Evolutionary conservation across 176 grass and related monocot species (phyloP), one percentile per base, ranked within the genome.

Genomic region (Melocanna baccifera): DNA sequence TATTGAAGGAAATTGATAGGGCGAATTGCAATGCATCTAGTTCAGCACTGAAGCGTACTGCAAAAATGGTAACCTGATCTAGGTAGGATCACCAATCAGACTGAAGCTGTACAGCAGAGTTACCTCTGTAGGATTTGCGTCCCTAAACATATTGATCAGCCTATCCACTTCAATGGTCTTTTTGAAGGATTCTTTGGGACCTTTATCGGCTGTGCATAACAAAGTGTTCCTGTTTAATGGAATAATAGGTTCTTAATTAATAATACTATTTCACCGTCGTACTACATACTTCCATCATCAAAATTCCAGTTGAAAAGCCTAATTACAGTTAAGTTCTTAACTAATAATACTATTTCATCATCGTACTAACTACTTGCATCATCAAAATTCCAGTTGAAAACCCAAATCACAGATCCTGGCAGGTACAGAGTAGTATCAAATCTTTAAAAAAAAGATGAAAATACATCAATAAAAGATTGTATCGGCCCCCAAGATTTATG

Each of bases 41-140:
- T 26, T 51, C n/a, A 62, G 56, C 10, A 75, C 13, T 64, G 14
- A 61, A 84, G 16, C 29, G 30, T 73, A 50, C 20, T 28, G 69
- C 12, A 59, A 61, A 71, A 83, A 78, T 4, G 48, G 68, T 55
- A 69, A 53, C 80, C 19, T 41, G 23, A 52, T 39, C 70, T 73
- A 56, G 69, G 13, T 71, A 81, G 19, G 41, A 64, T 22, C 25
- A 50, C 16, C 7, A 78, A 55, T 55, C 25, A 84, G 8, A 76
- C 3, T 26, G 66, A 68, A 84, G 25, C 63, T 66, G 75, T 55
- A 70, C 4, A 83, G 29, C 45, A n/a, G n/a, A 67, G 25, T 80
- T 88, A 98, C 96, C 88, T 95, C 91, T 73, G 52, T 56, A 83
- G 87, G 61, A 92, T 90, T 88, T 87, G 96, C 88, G n/a, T 93